These are phyloP conservation scores for Yarrowia sp. DNA, from an alignment of 805 yeast species.

Conservation along the genomic window DNA sequence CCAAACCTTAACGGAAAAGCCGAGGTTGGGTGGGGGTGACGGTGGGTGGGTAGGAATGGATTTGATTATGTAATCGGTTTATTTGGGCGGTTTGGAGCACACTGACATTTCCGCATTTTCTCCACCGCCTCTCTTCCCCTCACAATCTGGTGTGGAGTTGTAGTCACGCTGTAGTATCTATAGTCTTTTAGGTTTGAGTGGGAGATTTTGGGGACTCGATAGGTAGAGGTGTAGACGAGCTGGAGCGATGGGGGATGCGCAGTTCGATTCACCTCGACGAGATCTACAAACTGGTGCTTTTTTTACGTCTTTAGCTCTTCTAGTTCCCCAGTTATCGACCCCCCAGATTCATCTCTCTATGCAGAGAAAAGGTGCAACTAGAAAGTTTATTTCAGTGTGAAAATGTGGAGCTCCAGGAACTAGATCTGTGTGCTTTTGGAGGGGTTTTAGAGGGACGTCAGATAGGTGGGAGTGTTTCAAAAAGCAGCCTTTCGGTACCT, in stretches of 20 bases:
- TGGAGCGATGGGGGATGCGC: too few species aligned
- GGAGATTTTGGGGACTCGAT: too few species aligned
- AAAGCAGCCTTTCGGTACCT: too few species aligned
- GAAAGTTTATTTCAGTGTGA: conserved; percentile 16
- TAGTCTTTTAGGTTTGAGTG: neutral
- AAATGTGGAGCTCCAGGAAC: conserved; percentile 4
- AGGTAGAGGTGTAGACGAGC: too few species aligned
- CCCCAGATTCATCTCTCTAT: neutral
- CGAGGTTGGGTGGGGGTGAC: neutral
- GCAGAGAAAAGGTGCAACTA: conserved; percentile 33
- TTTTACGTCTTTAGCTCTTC: neutral
- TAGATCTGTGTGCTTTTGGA: neutral
- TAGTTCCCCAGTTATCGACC: too few species aligned
- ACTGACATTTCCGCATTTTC: neutral
- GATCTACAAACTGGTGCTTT: too few species aligned
- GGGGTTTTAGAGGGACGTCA: too few species aligned
- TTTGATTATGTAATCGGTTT: neutral
- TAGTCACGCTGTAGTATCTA: conserved; percentile 29
- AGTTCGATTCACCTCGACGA: too few species aligned
- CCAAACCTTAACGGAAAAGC: neutral
- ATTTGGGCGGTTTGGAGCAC: neutral
- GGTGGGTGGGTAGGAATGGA: too few species aligned
- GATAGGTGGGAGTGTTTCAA: too few species aligned
- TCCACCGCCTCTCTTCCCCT: neutral
- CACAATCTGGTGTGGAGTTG: neutral